Conservation (phyloP, 768 basidiomycete genomes). For the Russula compacta region DNA sequence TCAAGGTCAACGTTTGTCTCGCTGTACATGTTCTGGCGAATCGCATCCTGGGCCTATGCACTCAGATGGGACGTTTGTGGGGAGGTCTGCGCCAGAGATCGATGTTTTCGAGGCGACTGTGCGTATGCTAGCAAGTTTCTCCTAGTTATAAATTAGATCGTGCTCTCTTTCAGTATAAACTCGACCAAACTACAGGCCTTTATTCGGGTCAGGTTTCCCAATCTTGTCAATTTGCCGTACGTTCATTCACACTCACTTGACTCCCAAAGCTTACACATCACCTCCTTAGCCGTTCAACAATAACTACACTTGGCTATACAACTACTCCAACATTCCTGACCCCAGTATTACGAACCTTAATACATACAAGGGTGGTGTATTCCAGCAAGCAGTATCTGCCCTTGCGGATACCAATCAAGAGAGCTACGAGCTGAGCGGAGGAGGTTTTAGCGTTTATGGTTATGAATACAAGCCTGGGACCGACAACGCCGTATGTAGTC, state of each 20-base stretch:
- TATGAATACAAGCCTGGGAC: constrained; percentile 35
- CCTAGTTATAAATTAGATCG: not conserved
- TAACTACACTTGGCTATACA: not conserved
- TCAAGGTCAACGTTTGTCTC: constrained; percentile 52
- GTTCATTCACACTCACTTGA: not conserved
- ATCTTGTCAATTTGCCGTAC: constrained; percentile 19
- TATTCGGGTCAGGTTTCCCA: constrained; percentile 14
- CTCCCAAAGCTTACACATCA: not conserved
- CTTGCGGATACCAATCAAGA: constrained; percentile 40
- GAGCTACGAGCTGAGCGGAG: constrained; percentile 29
- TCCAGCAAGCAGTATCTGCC: constrained; percentile 77
- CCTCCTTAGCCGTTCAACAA: constrained; percentile 15
- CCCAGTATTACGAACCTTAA: constrained; percentile 29
- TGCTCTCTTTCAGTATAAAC: not conserved
- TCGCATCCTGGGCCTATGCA: constrained; percentile 44
- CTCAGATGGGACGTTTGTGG: constrained; percentile 49
- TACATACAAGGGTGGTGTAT: constrained; percentile 63
- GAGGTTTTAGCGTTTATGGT: constrained; percentile 33
- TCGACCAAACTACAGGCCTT: not conserved
- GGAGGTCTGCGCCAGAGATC: constrained; percentile 62
- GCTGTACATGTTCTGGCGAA: constrained; percentile 33
- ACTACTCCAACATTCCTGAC: not conserved
- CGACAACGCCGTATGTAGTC: constrained; percentile 17
- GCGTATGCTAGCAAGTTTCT: not conserved
- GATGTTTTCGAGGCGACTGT: constrained; percentile 56